phyloP scores from a whole-genome alignment of 345 rosid species.

The Salix dunnii region DNA sequence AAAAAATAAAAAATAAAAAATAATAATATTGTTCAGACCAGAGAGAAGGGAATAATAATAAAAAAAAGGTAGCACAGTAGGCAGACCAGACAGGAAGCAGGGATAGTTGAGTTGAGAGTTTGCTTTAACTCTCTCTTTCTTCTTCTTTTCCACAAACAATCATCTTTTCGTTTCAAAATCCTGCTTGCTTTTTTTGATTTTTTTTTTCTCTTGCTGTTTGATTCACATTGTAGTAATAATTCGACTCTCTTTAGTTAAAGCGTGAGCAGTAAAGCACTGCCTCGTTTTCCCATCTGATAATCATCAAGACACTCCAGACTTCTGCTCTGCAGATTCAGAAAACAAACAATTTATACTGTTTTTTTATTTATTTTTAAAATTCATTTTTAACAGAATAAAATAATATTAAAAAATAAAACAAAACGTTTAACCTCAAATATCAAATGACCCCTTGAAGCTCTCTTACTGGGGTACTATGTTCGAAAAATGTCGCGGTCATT shows the following conservation, averaged over 20 bases:
- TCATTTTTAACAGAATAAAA: no score
- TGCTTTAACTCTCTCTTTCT: background rate
- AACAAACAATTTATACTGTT: no score
- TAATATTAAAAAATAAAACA: no score
- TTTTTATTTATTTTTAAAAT: no score
- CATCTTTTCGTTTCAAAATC: background rate
- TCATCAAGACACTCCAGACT: background rate
- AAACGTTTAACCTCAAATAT: no score
- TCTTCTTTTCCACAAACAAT: background rate
- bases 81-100: background rate
- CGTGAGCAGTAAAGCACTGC: background rate
- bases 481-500: background rate
- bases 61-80: background rate
- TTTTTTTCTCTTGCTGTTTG: no score
- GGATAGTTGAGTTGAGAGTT: background rate
- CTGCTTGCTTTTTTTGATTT: background rate
- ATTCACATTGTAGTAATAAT: background rate
- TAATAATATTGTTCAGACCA: background rate
- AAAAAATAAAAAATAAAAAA: no score
- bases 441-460: background rate
- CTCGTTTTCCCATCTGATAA: no score
- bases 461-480: no score
- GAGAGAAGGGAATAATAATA: background rate
- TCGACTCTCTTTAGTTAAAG: background rate
- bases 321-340: no score